Conservation (phyloP, 2,329 filamentous ascomycete genomes). For the Ophiostoma angusticollis region DNA sequence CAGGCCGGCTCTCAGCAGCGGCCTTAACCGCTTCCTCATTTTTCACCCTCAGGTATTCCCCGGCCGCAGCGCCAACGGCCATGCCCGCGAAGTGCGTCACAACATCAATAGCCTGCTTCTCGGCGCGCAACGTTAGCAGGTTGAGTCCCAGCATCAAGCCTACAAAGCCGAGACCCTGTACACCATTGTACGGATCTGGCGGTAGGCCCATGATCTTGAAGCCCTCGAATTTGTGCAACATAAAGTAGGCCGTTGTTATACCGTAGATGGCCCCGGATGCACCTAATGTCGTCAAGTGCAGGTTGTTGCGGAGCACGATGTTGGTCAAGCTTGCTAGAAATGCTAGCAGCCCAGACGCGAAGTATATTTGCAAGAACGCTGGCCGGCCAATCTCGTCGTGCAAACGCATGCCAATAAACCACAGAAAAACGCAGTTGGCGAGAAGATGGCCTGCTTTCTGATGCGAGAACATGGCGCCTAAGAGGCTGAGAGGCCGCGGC, state of each 20-base stretch:
- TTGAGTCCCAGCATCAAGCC: constrained; percentile 38
- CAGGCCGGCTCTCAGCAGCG: constrained; percentile 4
- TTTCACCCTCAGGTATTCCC: constrained; percentile 22
- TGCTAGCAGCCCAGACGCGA: constrained; percentile 44
- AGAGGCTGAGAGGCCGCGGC: constrained; percentile 46
- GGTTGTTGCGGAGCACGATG: constrained; percentile 32
- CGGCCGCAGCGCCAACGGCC: constrained; percentile 31
- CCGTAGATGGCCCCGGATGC: constrained; percentile 54
- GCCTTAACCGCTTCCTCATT: constrained; percentile 16
- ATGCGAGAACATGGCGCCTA: constrained; percentile 60
- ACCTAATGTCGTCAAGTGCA: constrained; percentile 46
- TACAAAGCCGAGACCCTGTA: constrained; percentile 42
- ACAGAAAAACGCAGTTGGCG: constrained; percentile 53
- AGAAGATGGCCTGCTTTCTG: constrained; percentile 46
- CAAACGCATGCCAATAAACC: constrained; percentile 51
- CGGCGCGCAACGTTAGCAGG: constrained; percentile 32
- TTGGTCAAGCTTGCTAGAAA: constrained; percentile 44
- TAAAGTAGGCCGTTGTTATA: constrained; percentile 48
- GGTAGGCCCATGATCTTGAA: constrained; percentile 46
- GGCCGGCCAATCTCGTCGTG: constrained; percentile 60
- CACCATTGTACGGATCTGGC: constrained; percentile 36
- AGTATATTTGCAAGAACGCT: constrained; percentile 55
- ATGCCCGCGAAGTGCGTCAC: constrained; percentile 42
- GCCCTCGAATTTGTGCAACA: constrained; percentile 41
- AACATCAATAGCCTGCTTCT: constrained; percentile 33